Base-by-base conservation (phyloP, 768 basidiomycete genomes). In the Tricholoma terreum region DNA sequence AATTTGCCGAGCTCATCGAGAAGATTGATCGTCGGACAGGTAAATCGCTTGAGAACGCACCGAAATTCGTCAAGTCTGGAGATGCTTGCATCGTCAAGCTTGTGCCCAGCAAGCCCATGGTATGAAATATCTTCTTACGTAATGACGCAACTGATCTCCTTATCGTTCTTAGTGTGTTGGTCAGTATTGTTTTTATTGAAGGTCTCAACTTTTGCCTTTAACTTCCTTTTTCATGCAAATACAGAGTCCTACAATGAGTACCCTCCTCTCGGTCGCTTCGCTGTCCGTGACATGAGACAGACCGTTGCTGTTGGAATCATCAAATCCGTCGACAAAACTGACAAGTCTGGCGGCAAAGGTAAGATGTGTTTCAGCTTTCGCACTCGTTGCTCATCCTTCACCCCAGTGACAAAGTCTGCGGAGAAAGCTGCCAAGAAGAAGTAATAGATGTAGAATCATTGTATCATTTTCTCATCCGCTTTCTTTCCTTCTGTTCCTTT, bases 231-330 rank as follows among this genome's bases (percentile, higher is more conserved):
- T n/a, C 35, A 38, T 8, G 38, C 69, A 65, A 71, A 69, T 55
- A 62, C 71, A 64, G 77, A 95, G 82, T 84, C 89, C 40, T 97
- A 94, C 85, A 87, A 89, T 72, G 91, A 94, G 77, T 99, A 98
- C 81, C 96, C 97, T 67, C 97, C 97, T 77, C 89, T 99, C 64
- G 96, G 97, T 83, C 95, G 96, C 75, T 96, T 96, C 80, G 94
- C 94, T 70, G 94, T 97, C 75, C 94, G 94, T 88, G 94, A 97
- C 84, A 97, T 98, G 95, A 90, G 95, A 76, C 95, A 98, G 81
- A 97, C 96, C 62, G 96, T 99, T 63, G 94, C 94, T 64, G 94
- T 97, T 69, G 94, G 94, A 78, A 90, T 98, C 81, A 97, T 98
- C 85, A 98, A 98, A 83, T 85, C 86, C 60, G 94, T 97, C 62